Evolutionary conservation across 495 filamentous ascomycete genomes (phyloP).

Genomic region (Penicillium malachiteum): DNA sequence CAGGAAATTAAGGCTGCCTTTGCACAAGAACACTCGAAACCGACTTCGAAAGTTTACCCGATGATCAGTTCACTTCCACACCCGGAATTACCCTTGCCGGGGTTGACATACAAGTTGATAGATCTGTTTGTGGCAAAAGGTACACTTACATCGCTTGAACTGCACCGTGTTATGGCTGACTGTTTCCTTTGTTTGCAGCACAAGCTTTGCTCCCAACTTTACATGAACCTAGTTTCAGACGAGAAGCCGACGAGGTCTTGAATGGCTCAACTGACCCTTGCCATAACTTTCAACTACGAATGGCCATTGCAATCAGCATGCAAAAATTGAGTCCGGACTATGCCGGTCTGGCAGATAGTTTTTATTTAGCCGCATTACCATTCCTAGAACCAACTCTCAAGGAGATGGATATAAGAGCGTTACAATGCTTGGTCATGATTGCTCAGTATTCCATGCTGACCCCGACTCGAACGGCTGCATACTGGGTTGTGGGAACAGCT

Average conservation of each 20-base stretch:
- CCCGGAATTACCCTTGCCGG: conserved; percentile 61
- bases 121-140: conserved; percentile 80
- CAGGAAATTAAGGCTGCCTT: conserved; percentile 58
- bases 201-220: conserved; percentile 82
- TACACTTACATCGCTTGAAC: conserved; percentile 34
- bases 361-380: conserved; percentile 82
- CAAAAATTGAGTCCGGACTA: conserved; percentile 81
- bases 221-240: conserved; percentile 76
- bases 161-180: not conserved
- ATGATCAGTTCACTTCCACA: conserved; percentile 75
- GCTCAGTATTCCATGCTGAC: conserved; percentile 90
- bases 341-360: conserved; percentile 84
- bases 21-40: conserved; percentile 55
- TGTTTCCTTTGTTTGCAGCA: conserved; percentile 47
- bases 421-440: conserved; percentile 88
- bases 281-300: conserved; percentile 79
- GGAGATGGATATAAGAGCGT: conserved; percentile 77
- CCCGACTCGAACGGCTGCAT: conserved; percentile 83
- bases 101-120: conserved; percentile 68
- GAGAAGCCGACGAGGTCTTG: conserved; percentile 78
- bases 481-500: conserved; percentile 86
- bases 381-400: conserved; percentile 75
- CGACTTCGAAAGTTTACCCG: conserved; percentile 70
- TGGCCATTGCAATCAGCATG: conserved; percentile 90
- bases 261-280: conserved; percentile 71